Percentiles rank a stretch among this genome's conserved stretches.
phyloP scores from a whole-genome alignment of 2,329 filamentous ascomycete genomes.

The Whalleya microplaca region DNA sequence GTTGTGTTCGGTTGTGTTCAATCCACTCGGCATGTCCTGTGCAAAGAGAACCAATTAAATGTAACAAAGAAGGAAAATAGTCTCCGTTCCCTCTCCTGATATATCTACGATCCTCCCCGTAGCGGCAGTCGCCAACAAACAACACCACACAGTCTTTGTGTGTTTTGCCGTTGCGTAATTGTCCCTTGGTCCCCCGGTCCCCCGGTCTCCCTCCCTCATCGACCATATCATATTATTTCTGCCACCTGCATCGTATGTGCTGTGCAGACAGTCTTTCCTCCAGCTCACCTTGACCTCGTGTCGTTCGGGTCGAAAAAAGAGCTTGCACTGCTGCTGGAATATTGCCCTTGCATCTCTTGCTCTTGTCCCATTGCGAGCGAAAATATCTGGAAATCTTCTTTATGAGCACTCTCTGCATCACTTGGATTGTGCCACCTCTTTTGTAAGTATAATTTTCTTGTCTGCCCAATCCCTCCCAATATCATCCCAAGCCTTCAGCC shows the following conservation, averaged over 20 bases:
- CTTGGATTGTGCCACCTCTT: conserved; percentile 1
- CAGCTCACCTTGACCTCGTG: conserved; percentile 6
- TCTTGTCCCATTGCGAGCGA: conserved; percentile 13
- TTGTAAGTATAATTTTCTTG: conserved; percentile 16
- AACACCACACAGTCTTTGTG: conserved; percentile 17
- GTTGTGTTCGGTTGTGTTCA: no score
- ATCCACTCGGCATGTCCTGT: conserved; percentile 1
- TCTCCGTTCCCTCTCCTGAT: conserved; percentile 6
- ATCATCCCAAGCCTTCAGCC: background rate
- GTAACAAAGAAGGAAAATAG: conserved; percentile 19
- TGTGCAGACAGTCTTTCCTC: conserved; percentile 7
- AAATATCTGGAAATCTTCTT: conserved; percentile 10
- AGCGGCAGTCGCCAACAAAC: conserved; percentile 9
- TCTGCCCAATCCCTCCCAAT: background rate
- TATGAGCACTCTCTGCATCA: conserved; percentile 14
- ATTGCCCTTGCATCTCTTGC: conserved; percentile 41
- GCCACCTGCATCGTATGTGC: background rate
- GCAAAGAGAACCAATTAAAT: conserved; percentile 22
- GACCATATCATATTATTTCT: conserved; percentile 1
- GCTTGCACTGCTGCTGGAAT: conserved; percentile 45
- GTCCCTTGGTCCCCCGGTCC: background rate
- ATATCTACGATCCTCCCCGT: conserved; percentile 4
- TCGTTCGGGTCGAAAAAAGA: conserved; percentile 18
- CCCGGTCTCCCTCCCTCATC: conserved; percentile 1
- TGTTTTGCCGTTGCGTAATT: conserved; percentile 1